A percentile compares a stretch with the other conserved stretches of the same genome.
Conservation (phyloP, 2,329 filamentous ascomycete genomes). For the Monosporascus sp. region DNA sequence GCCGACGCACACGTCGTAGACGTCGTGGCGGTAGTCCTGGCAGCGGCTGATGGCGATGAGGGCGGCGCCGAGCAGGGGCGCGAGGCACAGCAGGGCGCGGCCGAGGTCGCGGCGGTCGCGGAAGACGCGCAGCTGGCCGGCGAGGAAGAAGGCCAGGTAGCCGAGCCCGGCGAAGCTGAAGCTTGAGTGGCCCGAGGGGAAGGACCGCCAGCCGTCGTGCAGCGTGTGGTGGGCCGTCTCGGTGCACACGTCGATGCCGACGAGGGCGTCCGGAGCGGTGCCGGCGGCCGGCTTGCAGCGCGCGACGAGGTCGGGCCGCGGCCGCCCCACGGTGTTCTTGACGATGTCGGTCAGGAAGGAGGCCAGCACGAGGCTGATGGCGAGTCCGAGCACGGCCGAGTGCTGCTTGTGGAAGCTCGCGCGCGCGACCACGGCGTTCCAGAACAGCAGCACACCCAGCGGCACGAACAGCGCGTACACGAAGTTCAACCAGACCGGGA, state of each 20-base stretch:
- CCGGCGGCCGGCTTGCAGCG: slow-evolving; percentile 66
- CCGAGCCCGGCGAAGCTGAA: slow-evolving; percentile 76
- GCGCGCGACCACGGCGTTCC: slow-evolving; percentile 55
- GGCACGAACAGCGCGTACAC: slow-evolving; percentile 73
- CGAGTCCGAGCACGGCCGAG: slow-evolving; percentile 75
- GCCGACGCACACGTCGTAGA: slow-evolving; percentile 62
- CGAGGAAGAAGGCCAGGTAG: slow-evolving; percentile 65
- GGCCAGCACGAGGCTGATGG: slow-evolving; percentile 70
- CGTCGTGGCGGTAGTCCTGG: slow-evolving; percentile 66
- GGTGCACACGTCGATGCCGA: slow-evolving; percentile 67
- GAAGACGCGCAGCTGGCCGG: slow-evolving; percentile 59
- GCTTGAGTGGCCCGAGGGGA: slow-evolving; percentile 74
- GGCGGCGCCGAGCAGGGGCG: slow-evolving; percentile 56
- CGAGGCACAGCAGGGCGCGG: slow-evolving; percentile 50
- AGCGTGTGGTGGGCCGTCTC: slow-evolving; percentile 62
- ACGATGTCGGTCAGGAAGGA: slow-evolving; percentile 82
- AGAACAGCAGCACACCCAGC: slow-evolving; percentile 57
- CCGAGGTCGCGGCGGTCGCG: slow-evolving; percentile 45
- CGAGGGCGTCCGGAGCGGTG: slow-evolving; percentile 46
- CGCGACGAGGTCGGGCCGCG: slow-evolving; percentile 58
- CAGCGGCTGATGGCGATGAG: slow-evolving; percentile 64
- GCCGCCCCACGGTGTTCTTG: slow-evolving; percentile 81
- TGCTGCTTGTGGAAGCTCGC: slow-evolving; percentile 75
- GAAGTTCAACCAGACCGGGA: slow-evolving; percentile 74
- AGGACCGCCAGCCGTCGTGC: slow-evolving; percentile 80